Evolutionary conservation across 2,329 filamentous ascomycete species (phyloP).

Genomic region (Pezicula radicicola): DNA sequence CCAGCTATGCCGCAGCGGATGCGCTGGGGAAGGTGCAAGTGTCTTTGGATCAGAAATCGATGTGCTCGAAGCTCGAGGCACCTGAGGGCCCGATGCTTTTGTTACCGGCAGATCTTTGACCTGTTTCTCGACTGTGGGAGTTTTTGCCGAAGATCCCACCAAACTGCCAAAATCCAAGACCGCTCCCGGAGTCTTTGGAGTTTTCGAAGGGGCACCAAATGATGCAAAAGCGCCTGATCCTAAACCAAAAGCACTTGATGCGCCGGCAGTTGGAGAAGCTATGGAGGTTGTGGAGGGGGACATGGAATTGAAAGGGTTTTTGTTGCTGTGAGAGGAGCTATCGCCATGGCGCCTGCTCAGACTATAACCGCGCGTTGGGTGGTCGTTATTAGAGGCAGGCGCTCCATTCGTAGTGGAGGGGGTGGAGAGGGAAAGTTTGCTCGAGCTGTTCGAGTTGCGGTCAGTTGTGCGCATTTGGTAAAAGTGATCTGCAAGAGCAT

Average conservation of each 20-base stretch:
- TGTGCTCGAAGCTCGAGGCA: conserved; percentile 37
- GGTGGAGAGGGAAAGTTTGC: conserved; percentile 89
- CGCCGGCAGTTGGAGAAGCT: conserved; percentile 71
- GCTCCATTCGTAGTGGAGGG: conserved; percentile 40
- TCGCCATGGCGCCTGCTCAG: conserved; percentile 74
- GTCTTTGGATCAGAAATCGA: conserved; percentile 46
- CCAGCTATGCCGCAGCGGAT: conserved; percentile 82
- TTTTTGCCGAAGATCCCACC: conserved; percentile 41
- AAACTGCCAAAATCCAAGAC: conserved; percentile 74
- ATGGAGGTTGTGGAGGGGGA: conserved; percentile 67
- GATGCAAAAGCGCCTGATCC: conserved; percentile 95
- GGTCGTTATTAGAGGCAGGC: conserved; percentile 37
- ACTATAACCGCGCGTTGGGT: conserved; percentile 58
- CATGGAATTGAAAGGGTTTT: conserved; percentile 76
- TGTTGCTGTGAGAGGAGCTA: conserved; percentile 67
- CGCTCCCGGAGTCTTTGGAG: conserved; percentile 79
- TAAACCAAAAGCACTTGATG: conserved; percentile 87
- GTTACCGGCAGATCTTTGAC: conserved; percentile 42
- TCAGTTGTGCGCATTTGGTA: conserved; percentile 17
- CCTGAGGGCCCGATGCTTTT: conserved; percentile 24
- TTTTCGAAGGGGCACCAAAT: conserved; percentile 77
- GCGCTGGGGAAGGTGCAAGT: conserved; percentile 39
- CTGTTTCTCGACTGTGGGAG: conserved; percentile 61
- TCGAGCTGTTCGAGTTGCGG: conserved; percentile 32
- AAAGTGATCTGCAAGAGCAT: conserved; percentile 24